Evolutionary conservation across 2,329 filamentous ascomycete species (phyloP).

Genomic region (Proliferodiscus dingleyae): DNA sequence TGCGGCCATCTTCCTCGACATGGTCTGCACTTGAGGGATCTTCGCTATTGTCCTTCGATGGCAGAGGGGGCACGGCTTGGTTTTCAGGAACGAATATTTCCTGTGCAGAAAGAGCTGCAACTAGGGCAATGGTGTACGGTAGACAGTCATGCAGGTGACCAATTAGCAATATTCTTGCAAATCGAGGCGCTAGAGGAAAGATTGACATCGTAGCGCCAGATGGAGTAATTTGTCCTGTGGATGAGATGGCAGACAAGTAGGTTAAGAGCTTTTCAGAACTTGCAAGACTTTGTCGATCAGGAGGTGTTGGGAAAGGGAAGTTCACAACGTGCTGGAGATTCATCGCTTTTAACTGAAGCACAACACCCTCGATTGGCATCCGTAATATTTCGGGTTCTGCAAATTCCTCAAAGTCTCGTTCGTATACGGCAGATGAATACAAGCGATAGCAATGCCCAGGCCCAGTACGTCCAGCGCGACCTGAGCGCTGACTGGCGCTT

Average conservation of each 20-base stretch:
- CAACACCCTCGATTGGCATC: conserved; percentile 88
- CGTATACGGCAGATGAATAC: conserved; percentile 92
- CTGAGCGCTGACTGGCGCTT: conserved; percentile 83
- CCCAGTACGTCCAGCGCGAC: conserved; percentile 90
- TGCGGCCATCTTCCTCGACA: conserved; percentile 64
- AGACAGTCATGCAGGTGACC: conserved; percentile 79
- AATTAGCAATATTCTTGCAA: conserved; percentile 85
- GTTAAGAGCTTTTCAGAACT: conserved; percentile 82
- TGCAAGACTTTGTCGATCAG: conserved; percentile 67
- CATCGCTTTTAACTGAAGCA: conserved; percentile 93
- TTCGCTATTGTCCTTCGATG: conserved; percentile 44
- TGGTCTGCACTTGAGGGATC: conserved; percentile 63
- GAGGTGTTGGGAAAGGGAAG: conserved; percentile 93
- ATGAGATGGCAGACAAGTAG: conserved; percentile 76
- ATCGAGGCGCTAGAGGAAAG: conserved; percentile 86
- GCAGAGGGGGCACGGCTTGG: conserved; percentile 61
- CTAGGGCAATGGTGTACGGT: conserved; percentile 80
- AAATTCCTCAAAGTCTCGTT: conserved; percentile 81
- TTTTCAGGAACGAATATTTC: conserved; percentile 83
- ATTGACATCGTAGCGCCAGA: conserved; percentile 80
- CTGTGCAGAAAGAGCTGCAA: conserved; percentile 81
- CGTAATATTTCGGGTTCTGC: conserved; percentile 83
- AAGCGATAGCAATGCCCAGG: conserved; percentile 93
- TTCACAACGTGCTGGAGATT: conserved; percentile 83
- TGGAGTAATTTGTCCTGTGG: conserved; percentile 69